Evolutionary conservation across 805 yeast genomes (phyloP).

Genomic region (Huiozyma naganishii): DNA sequence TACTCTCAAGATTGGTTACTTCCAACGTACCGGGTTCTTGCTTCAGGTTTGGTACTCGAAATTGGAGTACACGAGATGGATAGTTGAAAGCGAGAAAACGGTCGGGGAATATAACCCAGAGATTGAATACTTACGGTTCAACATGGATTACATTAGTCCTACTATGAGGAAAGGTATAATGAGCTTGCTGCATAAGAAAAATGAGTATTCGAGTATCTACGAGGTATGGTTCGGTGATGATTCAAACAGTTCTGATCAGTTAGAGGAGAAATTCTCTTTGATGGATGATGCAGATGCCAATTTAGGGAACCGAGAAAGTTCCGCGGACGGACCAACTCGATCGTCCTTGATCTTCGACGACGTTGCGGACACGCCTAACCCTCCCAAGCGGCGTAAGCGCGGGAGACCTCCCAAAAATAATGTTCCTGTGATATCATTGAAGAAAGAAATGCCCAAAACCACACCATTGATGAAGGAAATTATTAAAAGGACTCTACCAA

Average conservation of each 20-base stretch:
- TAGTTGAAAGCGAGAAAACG: conserved; percentile 6
- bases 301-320: too few species aligned
- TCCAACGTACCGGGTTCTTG: conserved; percentile 13
- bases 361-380: neutral
- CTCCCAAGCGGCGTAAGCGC: neutral
- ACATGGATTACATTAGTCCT: conserved; percentile 9
- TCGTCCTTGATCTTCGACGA: neutral
- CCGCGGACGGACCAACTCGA: too few species aligned
- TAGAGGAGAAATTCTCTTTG: neutral
- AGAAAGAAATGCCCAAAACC: neutral
- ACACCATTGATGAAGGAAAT: neutral
- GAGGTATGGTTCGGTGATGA: conserved; percentile 7
- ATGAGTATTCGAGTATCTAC: conserved; percentile 5
- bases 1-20: conserved; percentile 12
- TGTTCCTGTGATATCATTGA: too few species aligned
- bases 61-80: conserved; percentile 18
- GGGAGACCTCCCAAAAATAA: too few species aligned
- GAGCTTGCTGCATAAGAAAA: conserved; percentile 6
- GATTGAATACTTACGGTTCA: conserved; percentile 8
- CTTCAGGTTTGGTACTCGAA: conserved; percentile 22
- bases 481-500: conserved; percentile 7
- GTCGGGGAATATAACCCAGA: conserved; percentile 4
- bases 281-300: neutral
- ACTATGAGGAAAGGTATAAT: conserved; percentile 4
- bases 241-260: too few species aligned